A percentile compares a stretch with the other conserved stretches of the same genome.
Conservation (phyloP, 371 early-diverging fungal species). For the Capillidium heterosporum region DNA sequence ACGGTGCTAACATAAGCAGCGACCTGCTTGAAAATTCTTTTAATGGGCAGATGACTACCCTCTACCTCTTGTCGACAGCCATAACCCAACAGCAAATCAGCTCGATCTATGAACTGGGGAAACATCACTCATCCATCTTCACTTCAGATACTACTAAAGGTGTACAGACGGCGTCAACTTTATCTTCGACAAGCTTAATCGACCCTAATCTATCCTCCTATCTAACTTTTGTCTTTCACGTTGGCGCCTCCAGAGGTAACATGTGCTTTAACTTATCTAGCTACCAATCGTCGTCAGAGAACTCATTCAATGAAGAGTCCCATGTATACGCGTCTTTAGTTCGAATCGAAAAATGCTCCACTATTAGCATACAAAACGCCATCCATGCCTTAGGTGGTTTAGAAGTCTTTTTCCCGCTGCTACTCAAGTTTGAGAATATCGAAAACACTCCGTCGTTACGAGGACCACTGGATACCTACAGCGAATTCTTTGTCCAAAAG, state of each 20-base stretch:
- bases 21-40: conserved; percentile 5
- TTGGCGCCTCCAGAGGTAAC: conserved; percentile 17
- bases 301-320: conserved; percentile 1
- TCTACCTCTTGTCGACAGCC: conserved; percentile 4
- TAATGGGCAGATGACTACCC: conserved; percentile 9
- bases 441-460: not conserved
- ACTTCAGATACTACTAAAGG: not conserved
- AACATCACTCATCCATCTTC: conserved; percentile 7
- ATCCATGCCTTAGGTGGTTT: conserved; percentile 27
- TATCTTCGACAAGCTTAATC: not conserved
- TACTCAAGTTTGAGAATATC: conserved; percentile 18
- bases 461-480: conserved; percentile 10
- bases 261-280: conserved; percentile 16
- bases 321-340: conserved; percentile 8
- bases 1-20: not conserved
- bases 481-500: conserved; percentile 9
- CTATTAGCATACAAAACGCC: conserved; percentile 21
- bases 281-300: not conserved
- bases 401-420: conserved; percentile 23
- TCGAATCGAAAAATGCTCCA: conserved; percentile 18
- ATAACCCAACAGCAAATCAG: conserved; percentile 6
- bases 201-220: not conserved
- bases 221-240: conserved; percentile 12
- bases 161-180: not conserved
- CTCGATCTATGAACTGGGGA: conserved; percentile 6